Conservation (phyloP, 257 asterid genomes). For the Cinchona pubescens region DNA sequence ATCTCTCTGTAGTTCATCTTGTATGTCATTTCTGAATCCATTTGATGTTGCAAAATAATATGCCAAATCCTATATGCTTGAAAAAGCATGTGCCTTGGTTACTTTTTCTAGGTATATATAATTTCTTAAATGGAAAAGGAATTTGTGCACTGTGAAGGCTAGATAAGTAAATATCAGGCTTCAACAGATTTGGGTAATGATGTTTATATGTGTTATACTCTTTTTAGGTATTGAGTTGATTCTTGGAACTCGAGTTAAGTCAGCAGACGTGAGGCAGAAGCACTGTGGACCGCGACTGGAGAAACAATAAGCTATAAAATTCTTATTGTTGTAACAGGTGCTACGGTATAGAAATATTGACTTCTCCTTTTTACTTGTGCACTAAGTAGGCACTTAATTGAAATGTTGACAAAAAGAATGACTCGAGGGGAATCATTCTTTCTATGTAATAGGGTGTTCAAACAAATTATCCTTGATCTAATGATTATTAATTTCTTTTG, state of each 20-base stretch:
- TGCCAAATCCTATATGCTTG: background rate
- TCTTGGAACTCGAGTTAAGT: slow-evolving; percentile 79
- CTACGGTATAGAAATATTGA: slow-evolving; percentile 68
- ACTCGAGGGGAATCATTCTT: background rate
- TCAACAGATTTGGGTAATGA: background rate
- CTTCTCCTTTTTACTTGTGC: slow-evolving; percentile 17
- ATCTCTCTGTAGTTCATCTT: background rate
- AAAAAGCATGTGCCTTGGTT: background rate
- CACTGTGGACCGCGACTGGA: slow-evolving; percentile 71
- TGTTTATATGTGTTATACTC: slow-evolving; percentile 6
- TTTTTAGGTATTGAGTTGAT: slow-evolving; percentile 73
- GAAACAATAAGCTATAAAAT: slow-evolving; percentile 85
- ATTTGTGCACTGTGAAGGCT: background rate
- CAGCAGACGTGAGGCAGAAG: slow-evolving; percentile 79
- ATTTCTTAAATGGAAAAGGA: background rate
- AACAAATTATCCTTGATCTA: background rate
- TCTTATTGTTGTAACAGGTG: slow-evolving; percentile 91
- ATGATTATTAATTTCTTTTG: too few species aligned
- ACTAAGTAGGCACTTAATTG: slow-evolving; percentile 13
- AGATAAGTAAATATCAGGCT: too few species aligned
- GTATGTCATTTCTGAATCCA: background rate
- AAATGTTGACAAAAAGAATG: background rate
- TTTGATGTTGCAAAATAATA: background rate
- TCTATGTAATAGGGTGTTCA: background rate
- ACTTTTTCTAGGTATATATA: background rate